These are phyloP conservation scores for Backusella australiensis DNA, from an alignment of 192 early-diverging fungal species.

Conservation along the genomic window DNA sequence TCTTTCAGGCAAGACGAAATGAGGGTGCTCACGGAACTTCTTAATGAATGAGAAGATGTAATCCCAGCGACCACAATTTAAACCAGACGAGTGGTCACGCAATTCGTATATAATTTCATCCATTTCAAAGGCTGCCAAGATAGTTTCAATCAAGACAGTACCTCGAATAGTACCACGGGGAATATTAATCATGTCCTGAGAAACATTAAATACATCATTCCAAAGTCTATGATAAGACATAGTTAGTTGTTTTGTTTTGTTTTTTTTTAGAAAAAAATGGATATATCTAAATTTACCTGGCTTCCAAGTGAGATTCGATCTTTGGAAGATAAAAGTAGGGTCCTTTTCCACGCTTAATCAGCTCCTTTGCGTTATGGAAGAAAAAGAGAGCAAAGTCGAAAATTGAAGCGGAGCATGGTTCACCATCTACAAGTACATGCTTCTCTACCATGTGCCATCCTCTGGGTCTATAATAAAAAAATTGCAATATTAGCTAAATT, in stretches of 20 bases:
- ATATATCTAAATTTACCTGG: slow-evolving; percentile 32
- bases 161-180: slow-evolving; percentile 94
- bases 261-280: not conserved
- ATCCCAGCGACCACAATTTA: slow-evolving; percentile 99
- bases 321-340: slow-evolving; percentile 99
- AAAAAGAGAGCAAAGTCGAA: slow-evolving; percentile 98
- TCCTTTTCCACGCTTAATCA: slow-evolving; percentile 78
- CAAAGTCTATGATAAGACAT: slow-evolving; percentile 60
- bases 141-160: slow-evolving; percentile 98
- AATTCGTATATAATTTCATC: slow-evolving; percentile 99
- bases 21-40: slow-evolving; percentile 87
- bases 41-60: slow-evolving; percentile 99
- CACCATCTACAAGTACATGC: slow-evolving; percentile 88
- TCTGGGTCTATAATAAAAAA: slow-evolving; percentile 64
- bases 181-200: slow-evolving; percentile 86
- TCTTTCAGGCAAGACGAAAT: slow-evolving; percentile 88
- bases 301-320: slow-evolving; percentile 96
- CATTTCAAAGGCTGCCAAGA: slow-evolving; percentile 96
- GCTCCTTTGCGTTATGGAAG: slow-evolving; percentile 92
- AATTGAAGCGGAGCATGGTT: slow-evolving; percentile 87
- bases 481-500: not conserved
- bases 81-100: slow-evolving; percentile 94
- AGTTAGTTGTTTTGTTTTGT: not conserved
- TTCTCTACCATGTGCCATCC: slow-evolving; percentile 99
- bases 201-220: slow-evolving; percentile 95